Percentiles rank a stretch among this genome's conserved stretches.
Evolutionary conservation across 192 early-diverging fungal genomes (phyloP).

Genomic region (Backusella macrospora): DNA sequence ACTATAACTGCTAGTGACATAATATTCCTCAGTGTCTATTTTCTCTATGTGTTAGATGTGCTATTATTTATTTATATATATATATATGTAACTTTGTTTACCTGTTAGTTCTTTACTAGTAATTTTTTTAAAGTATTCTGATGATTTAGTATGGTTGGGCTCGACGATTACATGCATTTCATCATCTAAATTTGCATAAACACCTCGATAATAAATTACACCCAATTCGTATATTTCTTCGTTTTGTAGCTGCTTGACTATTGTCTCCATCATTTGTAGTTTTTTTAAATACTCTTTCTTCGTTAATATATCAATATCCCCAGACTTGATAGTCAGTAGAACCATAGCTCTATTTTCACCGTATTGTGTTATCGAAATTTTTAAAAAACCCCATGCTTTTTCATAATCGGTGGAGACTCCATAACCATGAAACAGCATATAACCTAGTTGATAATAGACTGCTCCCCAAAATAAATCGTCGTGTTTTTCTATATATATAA

Average conservation of each 20-base stretch:
- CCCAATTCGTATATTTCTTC: not conserved
- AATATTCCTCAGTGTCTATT: not conserved
- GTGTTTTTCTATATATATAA: not conserved
- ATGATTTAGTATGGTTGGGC: not conserved
- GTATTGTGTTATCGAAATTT: not conserved
- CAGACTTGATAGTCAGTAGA: not conserved
- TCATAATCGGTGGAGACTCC: not conserved
- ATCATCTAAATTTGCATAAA: not conserved
- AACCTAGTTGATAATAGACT: not conserved
- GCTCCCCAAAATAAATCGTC: not conserved
- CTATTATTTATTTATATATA: not conserved
- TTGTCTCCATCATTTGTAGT: not conserved
- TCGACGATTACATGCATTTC: not conserved
- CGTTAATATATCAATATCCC: not conserved
- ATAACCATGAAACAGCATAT: not conserved
- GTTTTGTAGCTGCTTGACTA: not conserved
- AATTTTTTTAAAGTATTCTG: not conserved
- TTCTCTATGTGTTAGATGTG: not conserved
- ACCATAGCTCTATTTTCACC: not conserved
- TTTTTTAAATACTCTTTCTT: not conserved
- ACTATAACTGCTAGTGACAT: not conserved
- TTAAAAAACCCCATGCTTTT: not conserved
- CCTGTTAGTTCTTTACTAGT: not conserved
- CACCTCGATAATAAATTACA: not conserved
- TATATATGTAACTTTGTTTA: not conserved